Base-by-base conservation (phyloP, 306 rosid genomes). In the Argentina anserina region DNA sequence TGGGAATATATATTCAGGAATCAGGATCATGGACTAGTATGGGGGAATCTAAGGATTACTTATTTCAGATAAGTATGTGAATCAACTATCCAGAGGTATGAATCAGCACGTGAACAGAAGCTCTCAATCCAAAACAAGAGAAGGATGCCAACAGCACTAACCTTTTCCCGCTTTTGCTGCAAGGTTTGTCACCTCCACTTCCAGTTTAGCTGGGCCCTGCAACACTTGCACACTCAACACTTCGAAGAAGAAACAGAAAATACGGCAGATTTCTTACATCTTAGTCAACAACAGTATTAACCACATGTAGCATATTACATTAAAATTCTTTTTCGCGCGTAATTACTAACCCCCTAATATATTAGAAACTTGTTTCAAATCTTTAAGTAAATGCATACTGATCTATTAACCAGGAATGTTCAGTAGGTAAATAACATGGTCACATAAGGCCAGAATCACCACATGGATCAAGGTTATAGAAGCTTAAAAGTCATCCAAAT, bases 91-190 rank as follows among this genome's bases (percentile, higher is more conserved):
- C 50, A 65, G 21, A 26, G 49, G 42, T 18, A 66, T 33, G 46
- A 70, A 67, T 72, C 68, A 81, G 52, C 50, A 67, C 40, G 26
- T 1, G 37, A 9, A 70, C 41, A 40, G 53, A 50, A 72, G 43
- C 46, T 31, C 41, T 28, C 50, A 33, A 37, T 20, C 64, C 52
- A 23, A 73, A 60, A 29, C 65, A 71, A 49, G 47, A 73, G 65
- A 39, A 67, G 67, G 69, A 55, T 20, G 56, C 9, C 52, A 2
- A 45, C 52, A 60, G 71, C 33, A 80, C 72, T 46, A 79, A 90
- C 99, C 99, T 86, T 94, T 94, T 64, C 99, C 99, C 60, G 99
- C 97, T 84, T 90, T 94, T 33, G 99, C 99, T 8, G 91, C 89
- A 42, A 94, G 96, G 81, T 94, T 94, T 72, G 99, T 91, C 75